phyloP scores from a whole-genome alignment of 2,329 filamentous ascomycete genomes.

The Sphaerulina musiva region DNA sequence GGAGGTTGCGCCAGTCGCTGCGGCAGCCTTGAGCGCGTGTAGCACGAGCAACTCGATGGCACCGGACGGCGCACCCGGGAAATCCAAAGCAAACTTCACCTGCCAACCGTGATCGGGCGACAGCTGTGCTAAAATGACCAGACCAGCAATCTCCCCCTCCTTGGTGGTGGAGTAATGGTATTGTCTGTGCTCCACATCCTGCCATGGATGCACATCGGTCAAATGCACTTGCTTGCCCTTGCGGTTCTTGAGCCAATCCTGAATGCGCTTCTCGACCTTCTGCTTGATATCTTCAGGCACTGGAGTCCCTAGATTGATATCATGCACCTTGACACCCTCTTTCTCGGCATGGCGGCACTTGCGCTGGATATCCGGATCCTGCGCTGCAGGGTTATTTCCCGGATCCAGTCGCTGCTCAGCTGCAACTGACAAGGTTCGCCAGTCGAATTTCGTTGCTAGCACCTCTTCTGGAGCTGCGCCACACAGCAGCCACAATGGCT shows the following conservation, averaged over 20 bases:
- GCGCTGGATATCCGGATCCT: slow-evolving; percentile 59
- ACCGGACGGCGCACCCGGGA: slow-evolving; percentile 77
- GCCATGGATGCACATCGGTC: slow-evolving; percentile 83
- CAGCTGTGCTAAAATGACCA: slow-evolving; percentile 79
- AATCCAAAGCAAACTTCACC: slow-evolving; percentile 93
- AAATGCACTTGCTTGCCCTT: slow-evolving; percentile 84
- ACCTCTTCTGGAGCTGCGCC: slow-evolving; percentile 71
- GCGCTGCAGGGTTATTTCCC: slow-evolving; percentile 58
- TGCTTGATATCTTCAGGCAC: slow-evolving; percentile 60
- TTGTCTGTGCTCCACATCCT: slow-evolving; percentile 72
- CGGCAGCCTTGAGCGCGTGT: slow-evolving; percentile 58
- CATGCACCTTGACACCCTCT: slow-evolving; percentile 74
- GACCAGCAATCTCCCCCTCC: slow-evolving; percentile 63
- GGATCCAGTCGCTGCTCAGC: slow-evolving; percentile 84
- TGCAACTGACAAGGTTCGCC: slow-evolving; percentile 81
- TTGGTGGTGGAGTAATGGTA: slow-evolving; percentile 76
- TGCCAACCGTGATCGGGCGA: slow-evolving; percentile 80
- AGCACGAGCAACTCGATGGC: slow-evolving; percentile 79
- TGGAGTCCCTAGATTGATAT: slow-evolving; percentile 59
- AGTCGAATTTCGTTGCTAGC: slow-evolving; percentile 71
- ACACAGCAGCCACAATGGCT: slow-evolving; percentile 85
- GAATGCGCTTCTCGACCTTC: slow-evolving; percentile 65
- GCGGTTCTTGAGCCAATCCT: slow-evolving; percentile 71
- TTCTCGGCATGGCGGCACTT: slow-evolving; percentile 76
- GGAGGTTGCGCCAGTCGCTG: slow-evolving; percentile 52